Base-by-base conservation (phyloP, 1,139 yeast species). In the Candida gigantensis region DNA sequence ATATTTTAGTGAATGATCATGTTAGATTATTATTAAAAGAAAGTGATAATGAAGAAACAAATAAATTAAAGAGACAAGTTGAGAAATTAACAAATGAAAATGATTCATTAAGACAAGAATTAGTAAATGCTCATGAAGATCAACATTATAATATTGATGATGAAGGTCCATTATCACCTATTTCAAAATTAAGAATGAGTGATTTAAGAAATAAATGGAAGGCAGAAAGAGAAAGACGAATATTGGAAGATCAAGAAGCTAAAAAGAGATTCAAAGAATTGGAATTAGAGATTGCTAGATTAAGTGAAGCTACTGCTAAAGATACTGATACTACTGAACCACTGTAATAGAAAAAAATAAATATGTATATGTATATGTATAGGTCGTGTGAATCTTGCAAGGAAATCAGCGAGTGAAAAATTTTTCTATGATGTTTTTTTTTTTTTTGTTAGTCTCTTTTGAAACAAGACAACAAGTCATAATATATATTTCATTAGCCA, bases 191-290 rank as follows among this genome's bases (percentile, higher is more conserved):
- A 32, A 63, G 88, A 40, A 65, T 82, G 20, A 81, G 78, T 27
- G 89, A 81, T 45, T 53, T 84, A 29, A 75, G 78, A 30, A 75
- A 68, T 41, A 67, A 83, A 47, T 81, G 87, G 83, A 79, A 81
- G 49, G 68, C 81, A 2, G 90, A 84, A 48, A 63, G 89, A 45
- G 94, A 84, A 53, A 76, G 84, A 14, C 60, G 90, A 25, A 75
- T 75, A 15, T 65, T 79, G 40, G 88, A 83, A 51, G 59, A 72
- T 41, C 69, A 71, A 32, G 80, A 81, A 37, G 77, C 84, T 2
- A 67, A 69, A 34, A 58, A 63, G 32, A 59, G 84, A 30, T 65
- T 82, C 9, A 55, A 56, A 24, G 80, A 77, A 40, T 53, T 84
- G 27, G 88, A 81, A 44, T 45, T 51, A 24, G 89, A 83, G 47